Evolutionary conservation across 352 stramenopile species (phyloP), one percentile per base, ranked within the genome.

Genomic region (Discostella stelligera): DNA sequence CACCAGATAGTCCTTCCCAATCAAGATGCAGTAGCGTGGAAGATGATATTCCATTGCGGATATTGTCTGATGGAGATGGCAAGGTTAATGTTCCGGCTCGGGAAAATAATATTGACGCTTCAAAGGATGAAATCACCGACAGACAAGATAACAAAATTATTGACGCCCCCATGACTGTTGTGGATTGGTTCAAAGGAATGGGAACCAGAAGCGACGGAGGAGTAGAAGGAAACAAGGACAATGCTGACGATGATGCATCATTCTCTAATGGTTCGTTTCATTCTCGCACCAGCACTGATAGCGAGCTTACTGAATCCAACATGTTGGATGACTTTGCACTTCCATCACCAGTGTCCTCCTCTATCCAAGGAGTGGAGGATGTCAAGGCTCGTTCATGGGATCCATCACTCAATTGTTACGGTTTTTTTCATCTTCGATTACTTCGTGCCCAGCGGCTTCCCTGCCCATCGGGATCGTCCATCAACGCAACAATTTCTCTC

Each of bases 371-470:
- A 9, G 32, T 9, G 32, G 7, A 50, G 54, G 60, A 55, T 18
- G 55, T 53, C 8, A 13, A 59, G 13, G 37, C 2, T 10, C 52
- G n/a, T 27, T 50, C 79, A 65, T 88, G 78, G 68, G 66, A 88
- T 65, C 61, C 65, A 53, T 74, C 75, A 5, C 78, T 81, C 50
- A 94, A 94, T 71, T 59, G 79, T 37, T 82, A 86, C 48, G 88
- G 88, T 27, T 82, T 91, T 53, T 74, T 94, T 27, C 86, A 92
- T 66, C 77, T 94, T 16, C 67, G 83, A 32, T 27, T 92, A 37
- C 37, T 93, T 48, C 56, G 79, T 30, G 88, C 86, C 25, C 82
- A 90, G 53, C 66, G 76, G 11, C 75, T 93, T 13, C 83, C 84
- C 1, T 93, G 86, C 71, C 63, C 79, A 32, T 53, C 80, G 49